A percentile compares a stretch with the other conserved stretches of the same genome.
Evolutionary conservation across 805 yeast genomes (phyloP).

Genomic region (Kodamaea lidongshanica): DNA sequence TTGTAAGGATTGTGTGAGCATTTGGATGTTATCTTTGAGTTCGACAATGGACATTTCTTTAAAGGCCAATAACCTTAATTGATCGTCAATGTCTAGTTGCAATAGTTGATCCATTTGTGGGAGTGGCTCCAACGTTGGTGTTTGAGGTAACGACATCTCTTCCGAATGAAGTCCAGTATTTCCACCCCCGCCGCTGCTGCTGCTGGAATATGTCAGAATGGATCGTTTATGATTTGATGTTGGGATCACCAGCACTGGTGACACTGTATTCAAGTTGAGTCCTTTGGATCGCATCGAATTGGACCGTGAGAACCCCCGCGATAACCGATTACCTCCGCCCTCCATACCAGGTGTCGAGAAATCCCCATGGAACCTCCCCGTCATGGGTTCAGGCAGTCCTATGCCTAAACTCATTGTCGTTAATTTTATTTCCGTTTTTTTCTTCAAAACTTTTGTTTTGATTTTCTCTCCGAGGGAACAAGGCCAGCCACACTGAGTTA

Average conservation of each 20-base stretch:
- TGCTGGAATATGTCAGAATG: conserved; percentile 3
- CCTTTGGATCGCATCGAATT: conserved; percentile 6
- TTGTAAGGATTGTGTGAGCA: conserved; percentile 33
- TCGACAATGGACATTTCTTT: conserved; percentile 67
- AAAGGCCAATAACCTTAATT: conserved; percentile 55
- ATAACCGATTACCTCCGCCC: no score
- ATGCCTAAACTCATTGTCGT: no score
- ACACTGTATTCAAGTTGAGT: conserved; percentile 6
- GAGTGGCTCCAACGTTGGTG: conserved; percentile 14
- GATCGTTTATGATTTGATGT: conserved; percentile 4
- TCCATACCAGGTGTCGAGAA: no score
- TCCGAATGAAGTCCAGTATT: no score
- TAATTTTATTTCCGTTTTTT: no score
- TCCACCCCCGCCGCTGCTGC: conserved; percentile 11
- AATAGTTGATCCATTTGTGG: conserved; percentile 27
- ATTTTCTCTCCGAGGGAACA: no score
- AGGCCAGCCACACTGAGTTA: no score
- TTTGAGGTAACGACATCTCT: background rate
- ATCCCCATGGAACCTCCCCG: no score
- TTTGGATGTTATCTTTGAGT: conserved; percentile 49
- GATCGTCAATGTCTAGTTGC: conserved; percentile 41
- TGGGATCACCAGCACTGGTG: conserved; percentile 4
- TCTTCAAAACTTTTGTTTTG: no score
- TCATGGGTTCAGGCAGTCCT: no score
- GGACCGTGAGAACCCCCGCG: no score